Percentiles rank a stretch among this genome's conserved stretches.
These are phyloP conservation scores for Oryza meyeriana DNA, from an alignment of 176 grass and related monocot species.

Conservation along the genomic window DNA sequence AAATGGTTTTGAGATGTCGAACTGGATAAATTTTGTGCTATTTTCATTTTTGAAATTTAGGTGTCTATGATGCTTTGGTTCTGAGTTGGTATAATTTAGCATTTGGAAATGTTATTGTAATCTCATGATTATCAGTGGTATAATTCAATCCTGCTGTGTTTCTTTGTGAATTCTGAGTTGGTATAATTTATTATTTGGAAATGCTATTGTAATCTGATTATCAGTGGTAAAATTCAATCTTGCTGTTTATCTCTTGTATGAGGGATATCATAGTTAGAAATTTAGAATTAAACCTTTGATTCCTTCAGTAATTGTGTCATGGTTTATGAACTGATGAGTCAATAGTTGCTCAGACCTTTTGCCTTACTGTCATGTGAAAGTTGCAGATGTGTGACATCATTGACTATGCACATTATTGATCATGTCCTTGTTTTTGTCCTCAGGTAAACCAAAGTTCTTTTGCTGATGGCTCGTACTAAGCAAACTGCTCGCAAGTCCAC, in stretches of 20 bases:
- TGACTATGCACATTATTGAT: background rate
- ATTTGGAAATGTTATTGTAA: background rate
- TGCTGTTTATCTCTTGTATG: background rate
- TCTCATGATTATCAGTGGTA: background rate
- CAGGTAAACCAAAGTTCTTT: conserved; percentile 1
- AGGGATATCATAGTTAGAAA: background rate
- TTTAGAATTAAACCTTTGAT: background rate
- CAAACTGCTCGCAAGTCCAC: conserved; percentile 28
- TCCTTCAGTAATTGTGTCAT: too few relatives aligned
- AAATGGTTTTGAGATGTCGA: background rate
- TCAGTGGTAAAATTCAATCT: too few relatives aligned
- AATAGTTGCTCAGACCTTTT: background rate
- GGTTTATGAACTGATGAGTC: background rate
- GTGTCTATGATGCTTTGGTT: background rate
- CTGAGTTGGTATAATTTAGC: background rate
- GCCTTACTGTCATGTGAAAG: background rate
- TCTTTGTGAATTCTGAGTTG: too few relatives aligned
- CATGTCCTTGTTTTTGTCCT: background rate
- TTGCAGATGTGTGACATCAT: background rate
- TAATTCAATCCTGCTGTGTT: background rate
- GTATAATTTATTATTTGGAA: too few relatives aligned
- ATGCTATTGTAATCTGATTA: too few relatives aligned
- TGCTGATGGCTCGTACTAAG: conserved; percentile 65
- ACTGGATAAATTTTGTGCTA: background rate
- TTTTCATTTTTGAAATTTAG: background rate